Evolutionary conservation across 1,284 basidiomycete species (phyloP).

Genomic region (Boletus nobilissimus): DNA sequence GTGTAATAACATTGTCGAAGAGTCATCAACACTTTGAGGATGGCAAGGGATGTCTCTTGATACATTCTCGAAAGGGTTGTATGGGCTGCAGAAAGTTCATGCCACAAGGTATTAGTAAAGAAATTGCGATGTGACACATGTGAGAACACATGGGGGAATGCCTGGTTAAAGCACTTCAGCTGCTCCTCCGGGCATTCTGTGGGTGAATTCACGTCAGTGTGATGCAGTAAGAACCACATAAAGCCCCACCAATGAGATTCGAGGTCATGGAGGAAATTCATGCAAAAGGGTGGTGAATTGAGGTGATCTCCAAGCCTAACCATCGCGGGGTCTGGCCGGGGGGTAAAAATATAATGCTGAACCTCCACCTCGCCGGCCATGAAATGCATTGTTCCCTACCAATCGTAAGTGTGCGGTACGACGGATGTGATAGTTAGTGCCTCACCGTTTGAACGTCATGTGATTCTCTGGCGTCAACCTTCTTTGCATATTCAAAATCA

Average conservation of each 20-base stretch:
- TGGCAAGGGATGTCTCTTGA: not conserved
- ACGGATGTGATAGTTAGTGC: too few species aligned
- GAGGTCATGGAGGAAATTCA: conserved; percentile 26
- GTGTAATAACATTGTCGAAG: not conserved
- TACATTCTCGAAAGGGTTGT: not conserved
- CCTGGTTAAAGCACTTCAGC: not conserved
- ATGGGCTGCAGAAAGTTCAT: too few species aligned
- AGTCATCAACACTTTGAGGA: not conserved
- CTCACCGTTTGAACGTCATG: conserved; percentile 27
- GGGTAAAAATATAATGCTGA: not conserved
- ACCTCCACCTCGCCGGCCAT: conserved; percentile 27
- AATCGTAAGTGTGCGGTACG: not conserved
- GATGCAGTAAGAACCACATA: conserved; percentile 4
- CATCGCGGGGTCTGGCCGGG: not conserved
- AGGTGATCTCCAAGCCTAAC: too few species aligned
- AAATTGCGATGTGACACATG: not conserved
- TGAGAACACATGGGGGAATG: not conserved
- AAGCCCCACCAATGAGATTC: conserved; percentile 24
- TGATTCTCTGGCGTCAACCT: not conserved
- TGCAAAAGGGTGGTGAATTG: not conserved
- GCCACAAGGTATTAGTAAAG: not conserved
- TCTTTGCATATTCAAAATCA: conserved; percentile 31
- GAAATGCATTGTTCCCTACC: conserved; percentile 29
- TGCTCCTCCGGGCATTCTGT: not conserved
- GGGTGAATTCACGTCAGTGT: not conserved